Evolutionary conservation across 208 protist species (phyloP), one percentile per base, ranked within the genome.

Genomic region (Eutreptiella sp.): DNA sequence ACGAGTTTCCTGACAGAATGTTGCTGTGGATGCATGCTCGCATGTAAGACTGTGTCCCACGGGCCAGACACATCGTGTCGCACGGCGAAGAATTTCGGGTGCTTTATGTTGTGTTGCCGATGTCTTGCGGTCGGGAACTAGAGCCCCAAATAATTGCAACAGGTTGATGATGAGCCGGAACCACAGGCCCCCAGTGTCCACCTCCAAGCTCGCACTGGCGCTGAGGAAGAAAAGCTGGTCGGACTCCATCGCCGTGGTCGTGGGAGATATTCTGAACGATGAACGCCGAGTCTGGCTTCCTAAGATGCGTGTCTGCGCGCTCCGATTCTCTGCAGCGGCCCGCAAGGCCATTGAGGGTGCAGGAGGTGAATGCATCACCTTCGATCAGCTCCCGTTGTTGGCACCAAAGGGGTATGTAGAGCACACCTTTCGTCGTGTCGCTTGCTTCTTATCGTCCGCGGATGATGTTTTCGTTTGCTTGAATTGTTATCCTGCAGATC

Each of bases 181-280:
- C 72, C 98, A 99, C 90, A 83, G 89, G 43, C 87, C 94, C 21
- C 88, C 92, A 41, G 79, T 99, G 41, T 98, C 95, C 23, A 69
- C 99, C 53, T 93, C 88, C 72, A 86, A 84, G 70, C 76, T 99
- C 36, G 82, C 88, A 41, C 63, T 72, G 9, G 63, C 76, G 53
- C 72, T 85, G 68, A 88, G 94, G 61, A 87, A 90, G 77, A 72
- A 75, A 43, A 70, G 79, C 66, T 88, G 80, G 68, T 72, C 73
- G 35, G 71, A 69, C 50, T 85, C 80, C 72, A 97, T 96, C 65
- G 94, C 89, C 63, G 97, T 99, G 43, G 46, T 98, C 23, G 95
- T 99, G 50, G 96, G 94, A 65, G 95, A 96, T 27, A 88, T 99
- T 39, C 97, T 97, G 60, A 94, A 99, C 73, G 98, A 99, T 73